These are phyloP conservation scores for Hortaea werneckii DNA, from an alignment of 2,329 filamentous ascomycete genomes.

Conservation along the genomic window DNA sequence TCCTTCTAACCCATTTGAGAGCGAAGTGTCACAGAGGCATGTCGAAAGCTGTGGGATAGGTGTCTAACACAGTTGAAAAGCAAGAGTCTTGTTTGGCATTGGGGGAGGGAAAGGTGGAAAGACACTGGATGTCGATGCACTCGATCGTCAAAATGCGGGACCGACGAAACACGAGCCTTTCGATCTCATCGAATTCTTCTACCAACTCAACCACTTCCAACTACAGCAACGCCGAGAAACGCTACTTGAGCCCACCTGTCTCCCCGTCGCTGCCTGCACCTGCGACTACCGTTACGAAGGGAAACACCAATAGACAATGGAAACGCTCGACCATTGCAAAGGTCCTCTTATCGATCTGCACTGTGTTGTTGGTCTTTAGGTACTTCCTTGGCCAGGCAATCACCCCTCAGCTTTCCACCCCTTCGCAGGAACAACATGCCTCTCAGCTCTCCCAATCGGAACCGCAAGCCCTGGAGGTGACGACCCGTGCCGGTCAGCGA, in stretches of 20 bases:
- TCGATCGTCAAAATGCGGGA: constrained; percentile 29
- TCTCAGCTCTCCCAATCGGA: constrained; percentile 35
- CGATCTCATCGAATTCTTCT: constrained; percentile 49
- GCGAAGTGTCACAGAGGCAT: too few species aligned
- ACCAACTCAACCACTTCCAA: constrained; percentile 60
- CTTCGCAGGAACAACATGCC: constrained; percentile 40
- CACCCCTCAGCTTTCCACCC: too few species aligned
- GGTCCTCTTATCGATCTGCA: constrained; percentile 7
- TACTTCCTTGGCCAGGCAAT: constrained; percentile 5
- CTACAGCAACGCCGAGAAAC: constrained; percentile 54
- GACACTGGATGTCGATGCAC: constrained; percentile 1
- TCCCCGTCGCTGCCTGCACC: constrained; percentile 15
- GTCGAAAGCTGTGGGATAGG: too few species aligned
- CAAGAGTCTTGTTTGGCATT: too few species aligned
- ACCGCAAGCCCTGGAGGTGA: constrained; percentile 61
- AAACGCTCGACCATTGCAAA: constrained; percentile 8
- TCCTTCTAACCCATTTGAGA: too few species aligned
- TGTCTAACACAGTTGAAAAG: too few species aligned
- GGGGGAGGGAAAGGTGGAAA: too few species aligned
- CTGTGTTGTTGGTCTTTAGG: constrained; percentile 9
- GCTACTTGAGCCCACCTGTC: constrained; percentile 10
- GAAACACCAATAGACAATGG: constrained; percentile 6
- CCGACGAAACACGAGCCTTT: constrained; percentile 37
- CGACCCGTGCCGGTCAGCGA: constrained; percentile 52
- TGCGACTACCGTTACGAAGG: constrained; percentile 8